phyloP scores from a whole-genome alignment of 352 stramenopile genomes.

The Globisporangium polare region DNA sequence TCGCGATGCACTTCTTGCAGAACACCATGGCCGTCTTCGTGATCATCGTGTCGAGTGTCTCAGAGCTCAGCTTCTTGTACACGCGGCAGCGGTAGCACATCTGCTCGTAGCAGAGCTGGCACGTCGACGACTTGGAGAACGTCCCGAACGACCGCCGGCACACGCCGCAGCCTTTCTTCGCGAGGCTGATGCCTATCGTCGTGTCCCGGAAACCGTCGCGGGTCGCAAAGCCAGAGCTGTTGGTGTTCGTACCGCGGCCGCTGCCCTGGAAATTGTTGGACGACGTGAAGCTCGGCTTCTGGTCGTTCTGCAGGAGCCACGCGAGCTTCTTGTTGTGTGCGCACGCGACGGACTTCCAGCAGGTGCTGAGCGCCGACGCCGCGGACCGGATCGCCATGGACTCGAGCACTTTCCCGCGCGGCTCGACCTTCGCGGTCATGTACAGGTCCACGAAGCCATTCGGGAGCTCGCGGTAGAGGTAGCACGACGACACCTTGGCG shows the following conservation, averaged over 20 bases:
- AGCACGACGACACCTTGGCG: conserved; percentile 41
- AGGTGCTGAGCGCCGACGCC: conserved; percentile 46
- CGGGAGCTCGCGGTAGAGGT: conserved; percentile 52
- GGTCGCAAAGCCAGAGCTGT: neutral
- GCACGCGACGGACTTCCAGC: conserved; percentile 58
- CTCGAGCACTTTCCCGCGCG: conserved; percentile 38
- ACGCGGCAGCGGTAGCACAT: conserved; percentile 45
- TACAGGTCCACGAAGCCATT: conserved; percentile 55
- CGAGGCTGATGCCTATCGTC: neutral
- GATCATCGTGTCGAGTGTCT: conserved; percentile 35
- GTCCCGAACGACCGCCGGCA: conserved; percentile 28
- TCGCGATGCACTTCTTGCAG: conserved; percentile 56
- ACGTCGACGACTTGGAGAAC: conserved; percentile 29
- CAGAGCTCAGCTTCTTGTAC: conserved; percentile 39
- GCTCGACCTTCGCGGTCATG: conserved; percentile 53
- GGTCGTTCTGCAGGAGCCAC: conserved; percentile 39
- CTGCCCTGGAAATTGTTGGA: conserved; percentile 4
- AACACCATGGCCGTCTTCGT: conserved; percentile 51
- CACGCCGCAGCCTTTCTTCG: conserved; percentile 22
- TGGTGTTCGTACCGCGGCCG: neutral
- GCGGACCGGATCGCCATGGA: conserved; percentile 37
- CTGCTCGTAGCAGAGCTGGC: conserved; percentile 39
- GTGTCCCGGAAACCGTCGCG: conserved; percentile 1
- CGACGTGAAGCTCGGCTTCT: conserved; percentile 2
- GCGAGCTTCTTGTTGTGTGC: conserved; percentile 72